Percentiles rank a stretch among this genome's conserved stretches.
Conservation (phyloP, 306 rosid genomes). For the Acacia confusa region DNA sequence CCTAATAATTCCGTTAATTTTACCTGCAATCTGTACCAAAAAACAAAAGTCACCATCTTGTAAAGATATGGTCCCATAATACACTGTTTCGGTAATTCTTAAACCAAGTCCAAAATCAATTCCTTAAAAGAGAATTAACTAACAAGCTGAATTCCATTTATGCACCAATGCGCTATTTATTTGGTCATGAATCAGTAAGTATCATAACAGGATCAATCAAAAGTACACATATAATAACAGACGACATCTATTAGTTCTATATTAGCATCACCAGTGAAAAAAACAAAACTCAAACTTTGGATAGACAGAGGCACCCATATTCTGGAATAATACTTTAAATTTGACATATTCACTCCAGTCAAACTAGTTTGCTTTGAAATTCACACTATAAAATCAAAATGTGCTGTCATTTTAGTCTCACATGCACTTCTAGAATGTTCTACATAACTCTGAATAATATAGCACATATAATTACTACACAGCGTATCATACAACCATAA, state of each 20-base stretch:
- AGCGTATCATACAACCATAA: constrained; percentile 13
- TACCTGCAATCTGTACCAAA: constrained; percentile 75
- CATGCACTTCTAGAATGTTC: neutral
- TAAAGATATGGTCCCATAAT: constrained; percentile 17
- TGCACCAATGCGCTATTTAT: constrained; percentile 21
- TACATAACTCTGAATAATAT: neutral
- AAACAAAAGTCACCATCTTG: constrained; percentile 26
- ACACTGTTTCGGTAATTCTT: constrained; percentile 1
- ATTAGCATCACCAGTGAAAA: neutral
- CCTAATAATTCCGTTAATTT: constrained; percentile 68
- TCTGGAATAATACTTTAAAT: neutral
- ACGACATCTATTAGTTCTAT: neutral
- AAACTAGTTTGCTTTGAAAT: neutral
- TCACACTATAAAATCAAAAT: neutral
- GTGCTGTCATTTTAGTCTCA: constrained; percentile 5
- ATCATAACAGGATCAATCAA: neutral
- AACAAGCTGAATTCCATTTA: constrained; percentile 11
- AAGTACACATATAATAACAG: neutral
- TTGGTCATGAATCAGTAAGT: constrained; percentile 1
- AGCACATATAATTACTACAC: neutral
- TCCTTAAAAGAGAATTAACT: constrained; percentile 6
- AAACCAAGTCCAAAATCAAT: constrained; percentile 18
- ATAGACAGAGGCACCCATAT: neutral
- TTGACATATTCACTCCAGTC: constrained; percentile 16
- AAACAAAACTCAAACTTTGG: neutral